Evolutionary conservation across 2,329 filamentous ascomycete species (phyloP).

Genomic region (Neoascochyta sp.): DNA sequence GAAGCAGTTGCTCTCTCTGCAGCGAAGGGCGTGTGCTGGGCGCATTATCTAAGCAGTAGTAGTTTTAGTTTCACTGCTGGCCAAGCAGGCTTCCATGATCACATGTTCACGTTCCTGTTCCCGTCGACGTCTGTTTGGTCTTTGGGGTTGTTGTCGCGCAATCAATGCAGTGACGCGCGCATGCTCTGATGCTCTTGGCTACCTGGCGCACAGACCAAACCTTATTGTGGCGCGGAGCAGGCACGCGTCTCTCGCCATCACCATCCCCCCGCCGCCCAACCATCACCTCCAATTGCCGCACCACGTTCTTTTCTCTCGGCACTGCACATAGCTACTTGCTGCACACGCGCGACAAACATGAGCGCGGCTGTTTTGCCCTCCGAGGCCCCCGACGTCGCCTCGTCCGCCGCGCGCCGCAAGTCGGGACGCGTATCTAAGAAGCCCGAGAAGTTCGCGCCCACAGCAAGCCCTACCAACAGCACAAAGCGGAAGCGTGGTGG

Average conservation of each 20-base stretch:
- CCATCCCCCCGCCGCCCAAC: slow-evolving; percentile 18
- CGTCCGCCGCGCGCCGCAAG: slow-evolving; percentile 36
- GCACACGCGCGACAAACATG: slow-evolving; percentile 27
- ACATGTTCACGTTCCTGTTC: no score
- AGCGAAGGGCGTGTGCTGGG: no score
- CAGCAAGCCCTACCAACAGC: slow-evolving; percentile 27
- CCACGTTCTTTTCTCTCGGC: slow-evolving; percentile 7
- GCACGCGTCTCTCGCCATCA: slow-evolving; percentile 12
- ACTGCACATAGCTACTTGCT: slow-evolving; percentile 4
- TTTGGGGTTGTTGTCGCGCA: no score
- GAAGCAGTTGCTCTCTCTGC: no score
- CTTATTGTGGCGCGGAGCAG: slow-evolving; percentile 6
- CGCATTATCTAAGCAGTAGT: no score
- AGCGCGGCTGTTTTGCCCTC: slow-evolving; percentile 27
- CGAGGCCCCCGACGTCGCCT: slow-evolving; percentile 20
- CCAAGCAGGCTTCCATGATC: no score
- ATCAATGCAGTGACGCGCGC: slow-evolving; percentile 7
- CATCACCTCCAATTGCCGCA: slow-evolving; percentile 19
- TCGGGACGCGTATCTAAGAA: slow-evolving; percentile 42
- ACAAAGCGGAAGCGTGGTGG: slow-evolving; percentile 38
- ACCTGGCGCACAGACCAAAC: slow-evolving; percentile 1
- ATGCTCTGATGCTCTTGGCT: slow-evolving; percentile 4
- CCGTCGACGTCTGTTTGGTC: no score
- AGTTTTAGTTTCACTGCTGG: no score
- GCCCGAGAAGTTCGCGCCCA: slow-evolving; percentile 32